Evolutionary conservation across 2,329 filamentous ascomycete species (phyloP).

Genomic region (Pyrenochaeta sp.): DNA sequence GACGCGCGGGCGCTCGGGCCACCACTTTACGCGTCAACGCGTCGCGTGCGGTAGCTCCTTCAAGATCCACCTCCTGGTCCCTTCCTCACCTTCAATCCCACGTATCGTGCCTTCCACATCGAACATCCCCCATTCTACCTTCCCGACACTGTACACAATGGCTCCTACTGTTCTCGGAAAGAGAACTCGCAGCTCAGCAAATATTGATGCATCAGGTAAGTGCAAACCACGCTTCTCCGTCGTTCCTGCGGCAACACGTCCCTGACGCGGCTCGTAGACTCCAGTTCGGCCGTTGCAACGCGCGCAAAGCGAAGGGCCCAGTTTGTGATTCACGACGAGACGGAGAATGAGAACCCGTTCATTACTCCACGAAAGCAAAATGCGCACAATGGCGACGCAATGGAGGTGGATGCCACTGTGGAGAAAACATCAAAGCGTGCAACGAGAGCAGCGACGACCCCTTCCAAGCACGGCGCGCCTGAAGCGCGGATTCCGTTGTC

Average conservation of each 20-base stretch:
- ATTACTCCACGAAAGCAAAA: conserved; percentile 46
- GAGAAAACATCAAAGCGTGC: conserved; percentile 46
- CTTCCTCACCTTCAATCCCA: conserved; percentile 21
- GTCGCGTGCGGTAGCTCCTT: conserved; percentile 25
- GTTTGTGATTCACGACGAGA: conserved; percentile 61
- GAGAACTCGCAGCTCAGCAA: conserved; percentile 45
- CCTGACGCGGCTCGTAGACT: conserved; percentile 35
- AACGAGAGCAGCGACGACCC: conserved; percentile 45
- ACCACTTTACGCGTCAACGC: conserved; percentile 7
- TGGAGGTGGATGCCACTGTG: conserved; percentile 55
- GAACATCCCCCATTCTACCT: conserved; percentile 30
- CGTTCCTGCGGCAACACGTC: conserved; percentile 24
- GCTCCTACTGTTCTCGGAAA: conserved; percentile 47
- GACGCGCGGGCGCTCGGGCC: conserved; percentile 3
- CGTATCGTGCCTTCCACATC: conserved; percentile 25
- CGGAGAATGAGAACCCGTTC: conserved; percentile 73
- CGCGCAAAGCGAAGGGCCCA: conserved; percentile 54
- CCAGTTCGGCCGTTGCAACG: conserved; percentile 34
- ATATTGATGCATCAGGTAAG: conserved; percentile 36
- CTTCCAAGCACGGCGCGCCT: conserved; percentile 57
- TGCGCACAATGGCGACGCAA: conserved; percentile 49
- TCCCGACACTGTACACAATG: conserved; percentile 32
- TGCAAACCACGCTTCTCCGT: conserved; percentile 11
- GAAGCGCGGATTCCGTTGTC: conserved; percentile 54
- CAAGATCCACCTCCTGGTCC: conserved; percentile 21